These are phyloP conservation scores for Populus tremula DNA, from an alignment of 345 rosid species.

Conservation along the genomic window DNA sequence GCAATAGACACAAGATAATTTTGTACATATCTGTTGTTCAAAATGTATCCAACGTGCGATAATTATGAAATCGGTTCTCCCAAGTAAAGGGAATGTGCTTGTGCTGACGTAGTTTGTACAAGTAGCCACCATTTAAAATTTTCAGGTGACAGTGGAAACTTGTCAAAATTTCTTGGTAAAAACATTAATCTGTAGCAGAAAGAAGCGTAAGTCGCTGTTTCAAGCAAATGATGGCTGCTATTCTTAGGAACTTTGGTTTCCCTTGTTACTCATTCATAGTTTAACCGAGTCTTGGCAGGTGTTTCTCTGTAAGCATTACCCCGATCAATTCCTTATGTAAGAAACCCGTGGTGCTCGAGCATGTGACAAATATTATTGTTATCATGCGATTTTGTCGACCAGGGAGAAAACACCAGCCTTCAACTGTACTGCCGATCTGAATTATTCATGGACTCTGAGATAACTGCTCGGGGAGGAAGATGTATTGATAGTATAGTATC, in stretches of 20 bases:
- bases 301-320: not conserved
- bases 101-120: slow-evolving; percentile 45
- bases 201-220: not conserved
- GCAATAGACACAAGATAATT: slow-evolving; percentile 58
- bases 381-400: not conserved
- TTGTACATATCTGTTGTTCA: slow-evolving; percentile 75
- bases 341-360: not conserved
- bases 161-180: not conserved
- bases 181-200: slow-evolving; percentile 15
- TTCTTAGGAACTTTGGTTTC: slow-evolving; percentile 2
- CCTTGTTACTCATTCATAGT: not conserved
- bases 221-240: not conserved
- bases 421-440: not conserved
- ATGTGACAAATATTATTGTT: not conserved
- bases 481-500: no score
- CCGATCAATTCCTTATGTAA: not conserved
- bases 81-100: slow-evolving; percentile 21
- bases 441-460: not conserved
- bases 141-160: slow-evolving; percentile 15
- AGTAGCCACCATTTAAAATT: slow-evolving; percentile 8
- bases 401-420: not conserved
- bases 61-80: slow-evolving; percentile 20
- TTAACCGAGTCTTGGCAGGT: not conserved
- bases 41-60: slow-evolving; percentile 34
- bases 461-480: no score